Percentiles rank a stretch among this genome's conserved stretches.
Conservation (phyloP, 192 early-diverging fungal genomes). For the Spinellus fusiger region DNA sequence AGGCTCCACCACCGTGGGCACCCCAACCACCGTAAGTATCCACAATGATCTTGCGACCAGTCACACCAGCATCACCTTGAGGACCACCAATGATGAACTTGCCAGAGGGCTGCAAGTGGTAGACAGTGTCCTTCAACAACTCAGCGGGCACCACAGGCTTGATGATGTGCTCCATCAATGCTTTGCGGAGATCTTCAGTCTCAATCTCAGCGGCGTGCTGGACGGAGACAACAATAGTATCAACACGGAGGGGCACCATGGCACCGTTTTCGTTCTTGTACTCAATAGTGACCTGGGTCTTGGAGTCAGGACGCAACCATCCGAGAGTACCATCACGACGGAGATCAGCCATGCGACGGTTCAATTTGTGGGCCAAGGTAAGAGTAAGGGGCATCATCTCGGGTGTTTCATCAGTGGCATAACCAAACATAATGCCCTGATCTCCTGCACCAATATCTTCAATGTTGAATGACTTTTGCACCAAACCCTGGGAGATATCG, state of each 20-base stretch:
- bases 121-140: conserved; percentile 85
- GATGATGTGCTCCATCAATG: conserved; percentile 90
- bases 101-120: conserved; percentile 98
- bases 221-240: conserved; percentile 96
- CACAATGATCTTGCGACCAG: conserved; percentile 57
- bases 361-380: conserved; percentile 94
- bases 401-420: conserved; percentile 98
- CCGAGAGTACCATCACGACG: conserved; percentile 84
- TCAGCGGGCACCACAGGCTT: conserved; percentile 89
- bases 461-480: conserved; percentile 84
- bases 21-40: conserved; percentile 36
- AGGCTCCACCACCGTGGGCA: conserved; percentile 84
- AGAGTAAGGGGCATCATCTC: conserved; percentile 98
- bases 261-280: conserved; percentile 95
- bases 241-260: conserved; percentile 90
- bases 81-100: conserved; percentile 99
- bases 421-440: conserved; percentile 93
- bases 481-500: conserved; percentile 96
- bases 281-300: conserved; percentile 99
- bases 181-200: conserved; percentile 76
- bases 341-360: conserved; percentile 91
- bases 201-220: conserved; percentile 91
- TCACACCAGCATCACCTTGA: conserved; percentile 99
- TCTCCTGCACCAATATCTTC: conserved; percentile 99
- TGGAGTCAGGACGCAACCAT: conserved; percentile 98